Evolutionary conservation across 176 grass and related monocot genomes (phyloP).

Genomic region (Zea luxurians): DNA sequence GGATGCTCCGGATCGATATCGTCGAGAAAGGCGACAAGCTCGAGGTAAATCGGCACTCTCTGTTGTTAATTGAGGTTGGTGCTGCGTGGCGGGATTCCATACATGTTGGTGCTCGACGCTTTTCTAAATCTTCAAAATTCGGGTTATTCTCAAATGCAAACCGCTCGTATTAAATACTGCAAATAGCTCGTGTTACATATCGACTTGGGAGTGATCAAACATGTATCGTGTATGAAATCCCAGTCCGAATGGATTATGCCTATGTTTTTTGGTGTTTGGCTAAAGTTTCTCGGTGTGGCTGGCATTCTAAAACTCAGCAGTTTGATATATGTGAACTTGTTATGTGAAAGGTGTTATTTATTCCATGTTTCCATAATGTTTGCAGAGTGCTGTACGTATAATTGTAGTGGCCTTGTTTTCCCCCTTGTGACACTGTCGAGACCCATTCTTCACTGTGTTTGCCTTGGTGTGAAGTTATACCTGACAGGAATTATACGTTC

Average conservation of each 20-base stretch:
- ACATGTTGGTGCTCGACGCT: background rate
- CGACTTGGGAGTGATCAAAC: background rate
- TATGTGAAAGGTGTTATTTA: background rate
- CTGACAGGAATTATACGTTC: background rate
- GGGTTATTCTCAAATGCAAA: background rate
- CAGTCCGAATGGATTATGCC: background rate
- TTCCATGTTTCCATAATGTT: background rate
- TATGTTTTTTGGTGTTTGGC: background rate
- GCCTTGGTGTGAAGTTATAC: background rate
- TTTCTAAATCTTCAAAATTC: background rate
- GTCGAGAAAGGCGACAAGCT: slow-evolving; percentile 82
- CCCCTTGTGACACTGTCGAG: background rate
- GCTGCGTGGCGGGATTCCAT: background rate
- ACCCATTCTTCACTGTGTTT: too few relatives aligned
- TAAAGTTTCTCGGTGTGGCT: background rate
- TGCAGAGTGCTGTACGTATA: background rate
- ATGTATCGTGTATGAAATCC: background rate
- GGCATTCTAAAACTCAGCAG: background rate
- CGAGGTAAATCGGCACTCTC: slow-evolving; percentile 50
- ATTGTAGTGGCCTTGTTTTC: background rate
- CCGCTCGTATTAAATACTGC: too few relatives aligned
- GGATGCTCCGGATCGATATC: slow-evolving; percentile 92
- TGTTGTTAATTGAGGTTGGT: background rate
- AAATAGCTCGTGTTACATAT: background rate
- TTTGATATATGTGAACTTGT: background rate